Conservation (phyloP, 2,329 filamentous ascomycete species). For the Exophiala mesophila region DNA sequence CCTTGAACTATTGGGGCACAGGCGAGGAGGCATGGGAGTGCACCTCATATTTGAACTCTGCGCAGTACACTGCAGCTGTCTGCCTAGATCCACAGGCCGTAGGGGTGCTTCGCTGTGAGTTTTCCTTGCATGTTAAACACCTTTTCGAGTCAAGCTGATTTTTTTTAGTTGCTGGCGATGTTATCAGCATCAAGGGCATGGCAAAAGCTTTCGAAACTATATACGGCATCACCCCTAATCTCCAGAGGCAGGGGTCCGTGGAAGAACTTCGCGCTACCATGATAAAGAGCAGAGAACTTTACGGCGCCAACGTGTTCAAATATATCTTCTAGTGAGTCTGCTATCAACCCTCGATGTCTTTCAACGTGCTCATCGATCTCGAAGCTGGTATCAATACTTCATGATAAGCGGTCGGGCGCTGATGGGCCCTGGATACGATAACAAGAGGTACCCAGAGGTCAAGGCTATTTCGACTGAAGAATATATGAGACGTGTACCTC, state of each 20-base stretch:
- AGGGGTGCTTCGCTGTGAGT: slow-evolving; percentile 26
- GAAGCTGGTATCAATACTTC: slow-evolving; percentile 12
- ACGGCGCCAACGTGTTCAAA: slow-evolving; percentile 17
- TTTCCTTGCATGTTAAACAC: background rate
- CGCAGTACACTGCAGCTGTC: slow-evolving; percentile 34
- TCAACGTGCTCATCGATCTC: too few relatives aligned
- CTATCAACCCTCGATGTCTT: too few relatives aligned
- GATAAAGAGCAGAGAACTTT: slow-evolving; percentile 19
- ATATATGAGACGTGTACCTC: background rate
- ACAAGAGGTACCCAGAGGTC: slow-evolving; percentile 4
- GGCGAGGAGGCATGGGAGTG: slow-evolving; percentile 36
- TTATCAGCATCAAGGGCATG: slow-evolving; percentile 26
- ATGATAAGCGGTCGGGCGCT: slow-evolving; percentile 4
- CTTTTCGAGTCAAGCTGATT: background rate
- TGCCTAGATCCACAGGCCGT: slow-evolving; percentile 25
- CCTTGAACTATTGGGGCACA: slow-evolving; percentile 34
- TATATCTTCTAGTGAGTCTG: slow-evolving; percentile 18
- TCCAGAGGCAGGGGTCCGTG: slow-evolving; percentile 28
- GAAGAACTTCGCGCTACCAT: slow-evolving; percentile 30
- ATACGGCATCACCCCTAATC: slow-evolving; percentile 24
- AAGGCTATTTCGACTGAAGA: slow-evolving; percentile 1
- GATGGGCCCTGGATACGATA: slow-evolving; percentile 7
- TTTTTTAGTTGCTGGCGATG: slow-evolving; percentile 35
- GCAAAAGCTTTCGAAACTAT: slow-evolving; percentile 27
- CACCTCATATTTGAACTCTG: slow-evolving; percentile 37